A percentile compares a stretch with the other conserved stretches of the same genome.
These are phyloP conservation scores for Gyromitra esculenta DNA, from an alignment of 2,329 filamentous ascomycete species.

Conservation along the genomic window DNA sequence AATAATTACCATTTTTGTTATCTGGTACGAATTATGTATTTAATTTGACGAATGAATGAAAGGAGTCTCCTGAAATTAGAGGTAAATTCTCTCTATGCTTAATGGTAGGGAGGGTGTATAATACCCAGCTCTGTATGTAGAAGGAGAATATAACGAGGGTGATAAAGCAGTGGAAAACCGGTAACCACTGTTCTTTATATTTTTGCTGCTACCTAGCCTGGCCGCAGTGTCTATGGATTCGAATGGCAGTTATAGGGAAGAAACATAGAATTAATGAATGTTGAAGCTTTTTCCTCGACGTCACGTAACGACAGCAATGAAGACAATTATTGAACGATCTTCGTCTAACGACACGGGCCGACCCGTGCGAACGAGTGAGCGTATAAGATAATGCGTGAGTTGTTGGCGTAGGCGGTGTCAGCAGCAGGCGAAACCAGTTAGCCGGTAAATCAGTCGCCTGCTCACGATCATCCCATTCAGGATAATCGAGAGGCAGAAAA, in stretches of 20 bases:
- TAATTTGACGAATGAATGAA: neutral
- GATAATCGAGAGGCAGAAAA: conserved; percentile 11
- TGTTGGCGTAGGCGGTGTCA: conserved; percentile 30
- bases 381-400: conserved; percentile 32
- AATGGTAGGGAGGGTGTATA: neutral
- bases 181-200: conserved; percentile 31
- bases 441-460: conserved; percentile 16
- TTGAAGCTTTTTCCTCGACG: conserved; percentile 29
- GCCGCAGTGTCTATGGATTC: neutral
- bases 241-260: conserved; percentile 26
- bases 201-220: conserved; percentile 18
- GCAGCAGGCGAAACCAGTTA: conserved; percentile 8
- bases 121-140: conserved; percentile 43
- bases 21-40: conserved; percentile 12
- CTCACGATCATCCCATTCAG: conserved; percentile 23
- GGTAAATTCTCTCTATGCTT: neutral
- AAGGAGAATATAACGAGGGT: conserved; percentile 22
- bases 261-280: conserved; percentile 8
- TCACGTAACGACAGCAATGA: conserved; percentile 34
- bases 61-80: conserved; percentile 38
- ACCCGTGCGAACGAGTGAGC: conserved; percentile 34
- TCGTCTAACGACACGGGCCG: conserved; percentile 39
- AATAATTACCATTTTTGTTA: conserved; percentile 35
- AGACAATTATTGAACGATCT: conserved; percentile 43
- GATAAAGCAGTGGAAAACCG: conserved; percentile 2